These are phyloP conservation scores for Barbatosphaeria neglecta DNA, from an alignment of 495 filamentous ascomycete genomes.

Conservation along the genomic window DNA sequence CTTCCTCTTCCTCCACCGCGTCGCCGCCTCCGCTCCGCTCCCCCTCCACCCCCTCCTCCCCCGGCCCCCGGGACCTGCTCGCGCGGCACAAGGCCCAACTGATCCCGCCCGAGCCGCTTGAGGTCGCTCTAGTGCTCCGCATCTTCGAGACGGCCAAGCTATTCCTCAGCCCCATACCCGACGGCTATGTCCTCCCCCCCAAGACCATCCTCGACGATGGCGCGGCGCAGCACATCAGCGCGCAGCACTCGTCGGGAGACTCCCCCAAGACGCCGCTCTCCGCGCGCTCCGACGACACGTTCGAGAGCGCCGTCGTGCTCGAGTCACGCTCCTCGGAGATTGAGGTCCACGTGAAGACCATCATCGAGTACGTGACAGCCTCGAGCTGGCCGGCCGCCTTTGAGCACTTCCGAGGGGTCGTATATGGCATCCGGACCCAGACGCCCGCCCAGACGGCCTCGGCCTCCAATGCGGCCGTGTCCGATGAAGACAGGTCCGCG, in stretches of 20 bases:
- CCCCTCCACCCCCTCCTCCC: constrained; percentile 6
- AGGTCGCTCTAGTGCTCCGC: constrained; percentile 24
- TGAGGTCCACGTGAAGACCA: constrained; percentile 34
- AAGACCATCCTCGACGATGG: constrained; percentile 33
- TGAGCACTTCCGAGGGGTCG: constrained; percentile 37
- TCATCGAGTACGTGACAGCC: constrained; percentile 48
- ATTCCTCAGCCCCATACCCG: constrained; percentile 34
- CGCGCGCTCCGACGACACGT: constrained; percentile 28
- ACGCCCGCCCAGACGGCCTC: constrained; percentile 23
- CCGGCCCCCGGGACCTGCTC: constrained; percentile 14
- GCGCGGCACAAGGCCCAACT: constrained; percentile 10
- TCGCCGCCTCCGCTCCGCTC: too few species aligned
- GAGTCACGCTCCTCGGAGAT: constrained; percentile 23
- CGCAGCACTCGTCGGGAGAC: constrained; percentile 17
- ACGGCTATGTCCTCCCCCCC: constrained; percentile 32
- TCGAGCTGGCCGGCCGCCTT: constrained; percentile 47
- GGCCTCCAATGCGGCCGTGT: constrained; percentile 24
- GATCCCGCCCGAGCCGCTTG: constrained; percentile 20
- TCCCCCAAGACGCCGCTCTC: constrained; percentile 20
- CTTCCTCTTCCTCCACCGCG: too few species aligned
- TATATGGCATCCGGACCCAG: constrained; percentile 35
- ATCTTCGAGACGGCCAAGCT: constrained; percentile 31
- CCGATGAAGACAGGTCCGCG: constrained; percentile 40
- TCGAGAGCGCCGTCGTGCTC: constrained; percentile 19
- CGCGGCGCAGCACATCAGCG: constrained; percentile 17